These are phyloP conservation scores for Aspergillus egyptiacus DNA, from an alignment of 495 filamentous ascomycete genomes.

Conservation along the genomic window DNA sequence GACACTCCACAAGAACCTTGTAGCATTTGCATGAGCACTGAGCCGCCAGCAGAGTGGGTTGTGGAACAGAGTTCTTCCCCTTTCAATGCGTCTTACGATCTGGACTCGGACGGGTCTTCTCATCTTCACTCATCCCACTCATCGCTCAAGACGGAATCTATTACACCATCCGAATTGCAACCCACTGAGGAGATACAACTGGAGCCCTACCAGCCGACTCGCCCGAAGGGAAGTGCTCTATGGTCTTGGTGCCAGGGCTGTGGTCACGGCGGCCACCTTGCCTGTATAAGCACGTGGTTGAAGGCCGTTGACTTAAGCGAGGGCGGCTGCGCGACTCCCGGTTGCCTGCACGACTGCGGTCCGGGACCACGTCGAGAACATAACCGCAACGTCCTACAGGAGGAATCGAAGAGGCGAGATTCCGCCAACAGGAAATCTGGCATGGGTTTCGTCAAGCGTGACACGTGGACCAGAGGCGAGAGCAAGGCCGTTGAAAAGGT, in stretches of 20 bases:
- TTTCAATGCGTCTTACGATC: conserved; percentile 9
- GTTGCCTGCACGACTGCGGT: conserved; percentile 67
- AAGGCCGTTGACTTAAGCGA: conserved; percentile 49
- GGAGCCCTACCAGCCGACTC: conserved; percentile 17
- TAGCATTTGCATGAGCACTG: conserved; percentile 40
- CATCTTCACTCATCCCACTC: conserved; percentile 26
- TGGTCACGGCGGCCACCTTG: conserved; percentile 66
- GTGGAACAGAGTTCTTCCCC: conserved; percentile 22
- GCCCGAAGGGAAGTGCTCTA: conserved; percentile 32
- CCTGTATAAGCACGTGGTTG: conserved; percentile 65
- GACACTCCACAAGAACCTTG: conserved; percentile 39
- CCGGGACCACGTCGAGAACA: conserved; percentile 53
- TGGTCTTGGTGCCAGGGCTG: conserved; percentile 74
- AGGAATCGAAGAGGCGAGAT: conserved; percentile 36
- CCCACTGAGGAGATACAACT: conserved; percentile 6
- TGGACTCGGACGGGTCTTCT: conserved; percentile 20
- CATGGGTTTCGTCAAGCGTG: conserved; percentile 36
- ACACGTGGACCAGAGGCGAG: conserved; percentile 39
- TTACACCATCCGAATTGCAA: conserved; percentile 23
- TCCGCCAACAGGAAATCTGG: conserved; percentile 32
- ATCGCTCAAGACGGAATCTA: conserved; percentile 29
- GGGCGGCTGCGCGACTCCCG: conserved; percentile 67
- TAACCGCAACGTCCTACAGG: conserved; percentile 29
- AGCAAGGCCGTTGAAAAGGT: conserved; percentile 44
- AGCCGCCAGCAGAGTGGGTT: conserved; percentile 48